These are phyloP conservation scores for carrot (Daucus carota) DNA, from an alignment of 129 eudicot genomes.

Conservation along the genomic window DNA sequence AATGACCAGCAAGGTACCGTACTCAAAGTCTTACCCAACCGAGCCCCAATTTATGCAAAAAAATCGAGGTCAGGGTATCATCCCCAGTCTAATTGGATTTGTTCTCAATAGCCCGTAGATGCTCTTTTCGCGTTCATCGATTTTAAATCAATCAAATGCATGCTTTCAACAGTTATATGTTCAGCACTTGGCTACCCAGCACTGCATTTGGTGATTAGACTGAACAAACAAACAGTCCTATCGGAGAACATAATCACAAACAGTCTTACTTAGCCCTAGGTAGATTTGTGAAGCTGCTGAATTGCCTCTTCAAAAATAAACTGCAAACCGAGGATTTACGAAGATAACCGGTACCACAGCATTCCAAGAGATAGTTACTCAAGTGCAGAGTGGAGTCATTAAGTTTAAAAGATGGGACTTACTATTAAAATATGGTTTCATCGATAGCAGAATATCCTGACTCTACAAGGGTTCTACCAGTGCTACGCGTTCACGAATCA, in stretches of 20 bases:
- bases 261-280: neutral
- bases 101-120: no score
- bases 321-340: neutral
- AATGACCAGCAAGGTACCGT: neutral
- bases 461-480: no score
- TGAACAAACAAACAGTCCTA: neutral
- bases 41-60: neutral
- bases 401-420: neutral
- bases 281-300: neutral
- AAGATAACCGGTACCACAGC: no score
- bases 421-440: neutral
- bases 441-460: neutral
- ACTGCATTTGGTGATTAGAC: neutral
- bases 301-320: neutral
- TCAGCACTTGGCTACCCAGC: no score
- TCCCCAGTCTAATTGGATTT: neutral
- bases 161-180: no score
- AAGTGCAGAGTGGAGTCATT: no score
- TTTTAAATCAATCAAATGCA: no score
- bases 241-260: neutral
- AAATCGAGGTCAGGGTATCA: neutral
- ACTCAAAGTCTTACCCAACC: neutral
- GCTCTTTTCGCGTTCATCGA: no score
- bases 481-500: no score
- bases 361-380: no score